These are phyloP conservation scores for Chloris gayana DNA, from an alignment of 176 grass and related monocot species.

Conservation along the genomic window DNA sequence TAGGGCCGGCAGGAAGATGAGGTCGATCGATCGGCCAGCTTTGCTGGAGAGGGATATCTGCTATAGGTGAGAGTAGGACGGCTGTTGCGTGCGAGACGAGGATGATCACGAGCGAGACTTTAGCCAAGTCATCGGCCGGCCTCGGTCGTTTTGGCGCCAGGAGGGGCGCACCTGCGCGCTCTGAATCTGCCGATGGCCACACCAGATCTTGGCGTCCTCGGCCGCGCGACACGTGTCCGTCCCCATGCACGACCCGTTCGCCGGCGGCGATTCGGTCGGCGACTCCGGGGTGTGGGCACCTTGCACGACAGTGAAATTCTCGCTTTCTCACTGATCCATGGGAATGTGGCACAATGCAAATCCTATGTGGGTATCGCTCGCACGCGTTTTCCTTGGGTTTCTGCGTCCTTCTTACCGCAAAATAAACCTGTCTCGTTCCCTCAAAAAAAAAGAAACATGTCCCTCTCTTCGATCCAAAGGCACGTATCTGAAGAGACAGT, in stretches of 20 bases:
- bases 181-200: constrained; percentile 6
- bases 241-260: not conserved
- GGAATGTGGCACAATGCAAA: constrained; percentile 19
- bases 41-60: constrained; percentile 25
- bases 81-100: not conserved
- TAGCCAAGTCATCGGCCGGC: not conserved
- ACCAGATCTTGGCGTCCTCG: not conserved
- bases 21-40: not conserved
- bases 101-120: not conserved
- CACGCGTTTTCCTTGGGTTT: not conserved
- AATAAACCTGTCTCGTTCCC: no score
- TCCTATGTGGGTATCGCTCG: not conserved
- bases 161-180: constrained; percentile 13
- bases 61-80: constrained; percentile 21
- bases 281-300: not conserved
- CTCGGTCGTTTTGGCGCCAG: constrained; percentile 31
- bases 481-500: not conserved
- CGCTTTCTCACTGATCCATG: constrained; percentile 22
- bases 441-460: not conserved
- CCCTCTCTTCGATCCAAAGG: not conserved
- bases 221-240: constrained; percentile 1
- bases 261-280: constrained; percentile 13
- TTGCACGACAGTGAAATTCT: not conserved
- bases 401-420: not conserved
- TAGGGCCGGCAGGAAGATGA: not conserved